phyloP scores from a whole-genome alignment of 1,284 basidiomycete species.

The Spongiforma sp. region DNA sequence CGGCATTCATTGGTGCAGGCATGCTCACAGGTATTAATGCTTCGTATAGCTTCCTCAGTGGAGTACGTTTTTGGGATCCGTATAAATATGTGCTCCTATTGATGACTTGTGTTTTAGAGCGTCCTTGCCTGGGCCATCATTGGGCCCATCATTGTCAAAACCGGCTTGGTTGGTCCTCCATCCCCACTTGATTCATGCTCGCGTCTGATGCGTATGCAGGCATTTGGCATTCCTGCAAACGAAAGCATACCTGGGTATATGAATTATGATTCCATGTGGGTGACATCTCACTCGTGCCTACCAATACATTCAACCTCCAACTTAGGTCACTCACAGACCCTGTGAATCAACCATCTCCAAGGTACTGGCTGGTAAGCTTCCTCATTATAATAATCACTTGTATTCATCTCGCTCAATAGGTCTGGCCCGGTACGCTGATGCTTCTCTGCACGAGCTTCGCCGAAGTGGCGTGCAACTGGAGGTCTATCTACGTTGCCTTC shows the following conservation, averaged over 20 bases:
- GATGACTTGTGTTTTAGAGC: constrained; percentile 41
- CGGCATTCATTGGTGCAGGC: constrained; percentile 74
- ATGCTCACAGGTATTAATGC: constrained; percentile 72
- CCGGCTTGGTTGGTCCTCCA: constrained; percentile 38
- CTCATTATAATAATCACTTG: not conserved
- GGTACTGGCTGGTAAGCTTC: constrained; percentile 7
- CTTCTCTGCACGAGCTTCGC: constrained; percentile 57
- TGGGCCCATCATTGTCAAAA: constrained; percentile 60
- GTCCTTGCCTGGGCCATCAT: constrained; percentile 72
- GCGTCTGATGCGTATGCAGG: not conserved
- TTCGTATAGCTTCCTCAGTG: constrained; percentile 60
- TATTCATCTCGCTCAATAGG: constrained; percentile 12
- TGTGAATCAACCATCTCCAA: constrained; percentile 1
- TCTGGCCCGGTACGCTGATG: constrained; percentile 71
- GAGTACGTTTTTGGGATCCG: constrained; percentile 43
- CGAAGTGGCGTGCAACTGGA: constrained; percentile 45
- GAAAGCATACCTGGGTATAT: not conserved
- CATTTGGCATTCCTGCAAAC: constrained; percentile 1
- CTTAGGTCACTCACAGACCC: constrained; percentile 1
- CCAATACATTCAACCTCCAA: not conserved
- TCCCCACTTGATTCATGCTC: not conserved
- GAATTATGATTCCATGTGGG: constrained; percentile 4
- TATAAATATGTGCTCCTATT: not conserved
- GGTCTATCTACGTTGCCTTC: constrained; percentile 13
- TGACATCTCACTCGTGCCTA: not conserved